Evolutionary conservation across 768 basidiomycete species (phyloP), one percentile per base, ranked within the genome.

Genomic region (Dictyophora rubrovolvata): DNA sequence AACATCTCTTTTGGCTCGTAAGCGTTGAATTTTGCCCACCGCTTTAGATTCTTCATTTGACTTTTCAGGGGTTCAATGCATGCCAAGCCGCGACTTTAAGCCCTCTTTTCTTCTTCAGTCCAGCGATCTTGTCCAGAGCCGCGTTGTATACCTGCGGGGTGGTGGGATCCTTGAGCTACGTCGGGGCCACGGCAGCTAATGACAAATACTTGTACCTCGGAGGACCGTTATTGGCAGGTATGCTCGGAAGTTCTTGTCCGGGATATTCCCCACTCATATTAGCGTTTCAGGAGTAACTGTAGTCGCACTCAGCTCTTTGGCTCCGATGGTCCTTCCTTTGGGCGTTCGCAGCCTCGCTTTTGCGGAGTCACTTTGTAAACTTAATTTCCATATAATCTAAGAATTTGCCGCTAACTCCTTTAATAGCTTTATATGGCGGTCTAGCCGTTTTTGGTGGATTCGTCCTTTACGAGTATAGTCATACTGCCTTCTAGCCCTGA

Each of bases 161-260:
- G 1, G 87, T 92, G n/a, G 90, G 89, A 4, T 82, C 87, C 1
- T 79, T 94, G 23, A 85, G 85, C 12, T 95, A 91, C 68, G 79
- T 95, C 21, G 92, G 92, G 20, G 90, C 91, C 4, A 95, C 92
- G 35, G 92, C 92, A 22, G 84, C 74, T 61, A 89, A 82, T 65
- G 91, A 93, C 71, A 86, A 83, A 68, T 94, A 88, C 68, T 73
- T 94, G 37, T 85, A 88, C 69, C 80, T 90, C 73, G 92, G 91
- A 33, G 91, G 89, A 9, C 90, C 91, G 4, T 82, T 94, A 48
- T 78, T 95, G 28, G 92, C 90, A 16, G 57, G 57, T 59, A 23
- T 17, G 57, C 35, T 16, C 35, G 37, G 11, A 20, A 23, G 1
- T 3, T 52, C 20, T 20, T 52, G 1, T 35, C 4, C 17, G 22